Evolutionary conservation across 805 yeast species (phyloP).

Genomic region (Brettanomyces nanus): DNA sequence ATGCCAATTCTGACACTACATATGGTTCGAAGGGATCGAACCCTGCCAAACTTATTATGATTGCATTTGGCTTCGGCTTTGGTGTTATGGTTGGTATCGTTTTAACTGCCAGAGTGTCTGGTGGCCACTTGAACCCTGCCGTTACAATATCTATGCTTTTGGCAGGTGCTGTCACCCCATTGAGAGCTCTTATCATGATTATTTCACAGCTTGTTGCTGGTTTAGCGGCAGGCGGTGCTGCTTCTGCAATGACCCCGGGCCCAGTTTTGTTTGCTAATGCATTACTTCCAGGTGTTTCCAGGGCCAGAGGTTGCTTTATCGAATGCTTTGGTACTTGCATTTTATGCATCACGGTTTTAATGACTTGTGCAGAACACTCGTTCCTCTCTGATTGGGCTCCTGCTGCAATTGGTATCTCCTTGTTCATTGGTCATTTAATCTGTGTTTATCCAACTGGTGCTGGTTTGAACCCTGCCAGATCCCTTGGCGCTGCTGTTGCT

Average conservation of each 20-base stretch:
- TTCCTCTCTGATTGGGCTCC: conserved; percentile 74
- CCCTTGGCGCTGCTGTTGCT: conserved; percentile 68
- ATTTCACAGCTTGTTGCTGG: conserved; percentile 73
- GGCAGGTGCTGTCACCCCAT: conserved; percentile 64
- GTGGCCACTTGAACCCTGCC: conserved; percentile 88
- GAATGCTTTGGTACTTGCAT: conserved; percentile 76
- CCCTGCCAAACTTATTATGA: conserved; percentile 68
- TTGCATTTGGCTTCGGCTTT: conserved; percentile 80
- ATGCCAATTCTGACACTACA: conserved; percentile 46
- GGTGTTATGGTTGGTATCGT: conserved; percentile 71
- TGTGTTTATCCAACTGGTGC: conserved; percentile 84
- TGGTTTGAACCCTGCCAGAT: conserved; percentile 86
- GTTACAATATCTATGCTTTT: conserved; percentile 69
- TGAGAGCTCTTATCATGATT: conserved; percentile 60
- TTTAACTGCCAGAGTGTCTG: conserved; percentile 66
- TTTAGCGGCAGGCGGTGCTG: conserved; percentile 90
- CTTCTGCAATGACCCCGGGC: conserved; percentile 80
- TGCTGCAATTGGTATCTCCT: conserved; percentile 71
- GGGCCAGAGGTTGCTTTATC: conserved; percentile 66
- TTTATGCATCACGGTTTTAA: conserved; percentile 67
- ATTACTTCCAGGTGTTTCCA: conserved; percentile 65
- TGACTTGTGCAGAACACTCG: conserved; percentile 79
- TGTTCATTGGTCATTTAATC: conserved; percentile 75
- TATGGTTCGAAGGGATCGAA: conserved; percentile 27
- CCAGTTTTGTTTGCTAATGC: conserved; percentile 60